A percentile compares a stretch with the other conserved stretches of the same genome.
phyloP scores from a whole-genome alignment of 306 rosid species.

The Quillaja saponaria region DNA sequence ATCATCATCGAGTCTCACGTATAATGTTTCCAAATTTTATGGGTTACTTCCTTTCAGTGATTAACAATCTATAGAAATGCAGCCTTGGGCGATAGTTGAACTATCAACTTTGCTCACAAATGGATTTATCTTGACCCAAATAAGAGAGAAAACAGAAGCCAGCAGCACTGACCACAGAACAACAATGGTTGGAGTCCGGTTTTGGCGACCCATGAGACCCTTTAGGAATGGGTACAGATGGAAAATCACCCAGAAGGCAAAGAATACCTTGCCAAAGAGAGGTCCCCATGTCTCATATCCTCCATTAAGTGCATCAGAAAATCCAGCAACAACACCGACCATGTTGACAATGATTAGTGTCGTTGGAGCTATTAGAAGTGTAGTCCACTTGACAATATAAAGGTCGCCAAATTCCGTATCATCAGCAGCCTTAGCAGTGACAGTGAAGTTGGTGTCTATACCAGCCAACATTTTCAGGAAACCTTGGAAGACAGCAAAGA shows the following conservation, averaged over 20 bases:
- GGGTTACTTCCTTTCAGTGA: slow-evolving; percentile 25
- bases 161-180: slow-evolving; percentile 88
- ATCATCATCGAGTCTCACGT: slow-evolving; percentile 14
- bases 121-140: slow-evolving; percentile 91
- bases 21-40: slow-evolving; percentile 28
- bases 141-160: slow-evolving; percentile 92
- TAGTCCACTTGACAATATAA: slow-evolving; percentile 87
- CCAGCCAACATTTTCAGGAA: slow-evolving; percentile 91
- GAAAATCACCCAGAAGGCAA: slow-evolving; percentile 88
- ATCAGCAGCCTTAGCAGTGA: slow-evolving; percentile 84
- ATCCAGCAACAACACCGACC: slow-evolving; percentile 96
- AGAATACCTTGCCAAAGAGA: slow-evolving; percentile 89
- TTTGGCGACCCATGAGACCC: slow-evolving; percentile 98
- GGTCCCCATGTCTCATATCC: slow-evolving; percentile 99
- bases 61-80: slow-evolving; percentile 85
- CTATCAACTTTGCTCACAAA: slow-evolving; percentile 68
- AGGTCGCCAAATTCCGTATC: slow-evolving; percentile 90
- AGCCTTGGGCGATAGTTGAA: slow-evolving; percentile 50
- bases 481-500: slow-evolving; percentile 95
- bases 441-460: slow-evolving; percentile 90
- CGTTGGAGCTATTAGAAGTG: slow-evolving; percentile 91
- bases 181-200: slow-evolving; percentile 93
- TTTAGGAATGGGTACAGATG: slow-evolving; percentile 98
- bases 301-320: slow-evolving; percentile 88
- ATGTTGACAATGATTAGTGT: slow-evolving; percentile 75